Conservation (phyloP, 441 rosid species). For the Lagerstroemia fauriei region DNA sequence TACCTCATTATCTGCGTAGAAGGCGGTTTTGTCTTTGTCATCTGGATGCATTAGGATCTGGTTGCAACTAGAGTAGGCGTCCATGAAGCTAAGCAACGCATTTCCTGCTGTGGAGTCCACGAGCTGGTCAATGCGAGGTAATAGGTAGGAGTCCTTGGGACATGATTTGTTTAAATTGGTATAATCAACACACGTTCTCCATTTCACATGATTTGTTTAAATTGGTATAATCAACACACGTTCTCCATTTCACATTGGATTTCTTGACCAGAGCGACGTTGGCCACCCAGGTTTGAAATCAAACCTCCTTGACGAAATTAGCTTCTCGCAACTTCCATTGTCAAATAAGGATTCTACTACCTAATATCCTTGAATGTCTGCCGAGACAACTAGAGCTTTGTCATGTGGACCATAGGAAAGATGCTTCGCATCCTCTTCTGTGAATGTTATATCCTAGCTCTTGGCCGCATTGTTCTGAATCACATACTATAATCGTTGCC, state of each 20-base stretch:
- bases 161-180: not conserved
- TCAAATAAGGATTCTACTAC: no score
- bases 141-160: not conserved
- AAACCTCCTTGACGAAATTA: not conserved
- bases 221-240: no score
- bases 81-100: not conserved
- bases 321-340: not conserved
- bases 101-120: not conserved
- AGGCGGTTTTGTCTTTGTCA: not conserved
- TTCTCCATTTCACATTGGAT: not conserved
- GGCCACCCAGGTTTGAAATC: not conserved
- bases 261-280: not conserved
- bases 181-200: not conserved
- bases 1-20: no score
- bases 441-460: no score
- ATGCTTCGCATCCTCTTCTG: no score
- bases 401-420: no score
- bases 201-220: no score
- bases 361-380: no score
- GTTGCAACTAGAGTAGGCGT: not conserved
- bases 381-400: no score
- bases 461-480: no score
- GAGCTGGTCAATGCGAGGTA: not conserved
- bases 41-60: not conserved
- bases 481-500: no score